Evolutionary conservation across 2,329 filamentous ascomycete genomes (phyloP).

Genomic region (Botrytis hyacinthi): DNA sequence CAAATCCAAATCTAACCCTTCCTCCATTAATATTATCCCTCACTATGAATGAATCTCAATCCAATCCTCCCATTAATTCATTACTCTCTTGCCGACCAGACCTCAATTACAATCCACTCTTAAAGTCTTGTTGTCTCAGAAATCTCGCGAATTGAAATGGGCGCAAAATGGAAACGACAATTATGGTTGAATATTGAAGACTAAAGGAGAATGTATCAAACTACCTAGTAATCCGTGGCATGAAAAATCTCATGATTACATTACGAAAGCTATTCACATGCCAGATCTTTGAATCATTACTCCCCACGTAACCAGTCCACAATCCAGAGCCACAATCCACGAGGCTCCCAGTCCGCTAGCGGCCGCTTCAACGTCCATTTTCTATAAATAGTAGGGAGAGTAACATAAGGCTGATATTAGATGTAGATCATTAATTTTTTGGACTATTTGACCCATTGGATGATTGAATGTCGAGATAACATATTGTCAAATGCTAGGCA

Average conservation of each 20-base stretch:
- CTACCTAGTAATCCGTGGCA: background rate
- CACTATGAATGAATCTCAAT: background rate
- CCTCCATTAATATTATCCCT: background rate
- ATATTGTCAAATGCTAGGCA: background rate
- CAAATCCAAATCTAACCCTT: background rate
- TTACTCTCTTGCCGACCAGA: background rate
- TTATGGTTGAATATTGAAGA: background rate
- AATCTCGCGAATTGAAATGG: background rate
- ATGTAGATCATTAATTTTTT: background rate
- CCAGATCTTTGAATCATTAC: background rate
- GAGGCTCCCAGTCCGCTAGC: background rate
- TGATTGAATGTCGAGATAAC: background rate
- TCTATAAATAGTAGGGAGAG: background rate
- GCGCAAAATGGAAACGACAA: background rate
- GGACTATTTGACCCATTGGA: background rate
- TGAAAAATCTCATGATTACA: background rate
- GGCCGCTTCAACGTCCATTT: background rate
- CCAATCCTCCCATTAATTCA: background rate
- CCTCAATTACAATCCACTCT: background rate
- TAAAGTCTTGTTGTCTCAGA: background rate
- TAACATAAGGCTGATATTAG: slow-evolving; percentile 6
- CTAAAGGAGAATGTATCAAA: background rate
- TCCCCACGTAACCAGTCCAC: background rate
- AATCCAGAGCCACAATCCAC: background rate
- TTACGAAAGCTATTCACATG: slow-evolving; percentile 1